phyloP scores from a whole-genome alignment of 2,329 filamentous ascomycete species.

The Cryphonectria japonica region DNA sequence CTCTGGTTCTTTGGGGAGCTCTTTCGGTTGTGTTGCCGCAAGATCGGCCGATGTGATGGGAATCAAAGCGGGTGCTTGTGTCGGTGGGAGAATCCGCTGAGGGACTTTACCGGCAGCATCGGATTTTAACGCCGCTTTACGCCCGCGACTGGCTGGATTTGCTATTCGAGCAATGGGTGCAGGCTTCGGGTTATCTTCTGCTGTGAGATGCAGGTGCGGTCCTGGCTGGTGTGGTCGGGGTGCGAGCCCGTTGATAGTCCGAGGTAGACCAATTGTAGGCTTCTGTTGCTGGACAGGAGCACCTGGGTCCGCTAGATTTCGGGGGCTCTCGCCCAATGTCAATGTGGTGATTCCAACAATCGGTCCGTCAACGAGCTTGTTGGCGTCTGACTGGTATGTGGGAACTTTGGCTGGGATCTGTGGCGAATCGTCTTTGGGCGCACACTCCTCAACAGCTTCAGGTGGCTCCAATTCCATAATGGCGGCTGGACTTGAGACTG shows the following conservation, averaged over 20 bases:
- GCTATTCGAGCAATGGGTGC: constrained; percentile 34
- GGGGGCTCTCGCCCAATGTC: background rate
- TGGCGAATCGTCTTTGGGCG: background rate
- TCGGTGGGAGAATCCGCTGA: constrained; percentile 45
- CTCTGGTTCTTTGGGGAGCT: constrained; percentile 23
- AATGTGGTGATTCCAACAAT: background rate
- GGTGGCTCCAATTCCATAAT: background rate
- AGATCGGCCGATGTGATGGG: constrained; percentile 28
- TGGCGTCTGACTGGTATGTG: background rate
- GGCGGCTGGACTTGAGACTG: background rate
- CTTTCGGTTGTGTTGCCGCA: constrained; percentile 30
- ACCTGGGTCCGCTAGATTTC: background rate
- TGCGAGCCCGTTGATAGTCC: constrained; percentile 23
- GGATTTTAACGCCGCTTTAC: constrained; percentile 55
- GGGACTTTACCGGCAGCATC: constrained; percentile 55
- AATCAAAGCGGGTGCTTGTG: constrained; percentile 9
- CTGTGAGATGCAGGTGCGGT: constrained; percentile 1
- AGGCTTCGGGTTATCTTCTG: constrained; percentile 1
- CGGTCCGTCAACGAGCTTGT: background rate
- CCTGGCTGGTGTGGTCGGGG: background rate
- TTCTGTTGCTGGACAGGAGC: constrained; percentile 7
- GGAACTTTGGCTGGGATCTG: too few species aligned
- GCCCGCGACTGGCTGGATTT: constrained; percentile 57
- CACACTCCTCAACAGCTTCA: too few species aligned
- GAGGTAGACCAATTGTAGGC: constrained; percentile 13